Base-by-base conservation (phyloP, 352 stramenopile genomes). In the Pythium phragmitis region DNA sequence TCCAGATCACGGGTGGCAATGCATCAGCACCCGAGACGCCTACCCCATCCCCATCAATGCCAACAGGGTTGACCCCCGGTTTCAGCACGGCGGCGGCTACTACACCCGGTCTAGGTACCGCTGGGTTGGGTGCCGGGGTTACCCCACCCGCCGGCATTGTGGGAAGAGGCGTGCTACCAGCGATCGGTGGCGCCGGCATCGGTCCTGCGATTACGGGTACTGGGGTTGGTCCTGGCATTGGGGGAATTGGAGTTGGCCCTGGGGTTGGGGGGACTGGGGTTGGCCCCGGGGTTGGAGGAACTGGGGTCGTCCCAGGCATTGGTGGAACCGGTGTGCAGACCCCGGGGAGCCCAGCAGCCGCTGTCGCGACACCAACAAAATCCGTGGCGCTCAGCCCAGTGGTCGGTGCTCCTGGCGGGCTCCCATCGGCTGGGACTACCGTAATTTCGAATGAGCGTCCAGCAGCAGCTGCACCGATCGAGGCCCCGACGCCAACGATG, bases 1-100 rank as follows among this genome's bases (percentile, higher is more conserved):
- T 71, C 41, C 55, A 65, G 41, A 70, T 70, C 63, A 70, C 57
- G 17, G 57, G 56, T 14, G 63, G 56, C 36, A 68, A 63, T 9
- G 36, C 47, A 23, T 52, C 45, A 1, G 23, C 54, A 19, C n/a
- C 54, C 13, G 53, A 62, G 39, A 52, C 42, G 17, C 30, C 26
- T 39, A n/a, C 41, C 1, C 39, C 49, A 46, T 7, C 49, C 26
- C 23, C 46, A 7, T 14, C 60, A 0, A 19, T 45, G 30, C 12
- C 60, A 7, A 36, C n/a, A n/a, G 23, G n/a, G 4, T 50, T 30
- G 7, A 26, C 37, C 2, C 3, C 37, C 2, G 37, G 37, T 9
- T 4, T 4, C 37, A 42, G 7, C 6, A 42, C 37, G 2, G 26
- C 26, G 26, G 26, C 26, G 26, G 1, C 4, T 5, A 5, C 2